Percentiles rank a stretch among this genome's conserved stretches.
These are phyloP conservation scores for Castanea mollissima DNA, from an alignment of 306 rosid species.

Conservation along the genomic window DNA sequence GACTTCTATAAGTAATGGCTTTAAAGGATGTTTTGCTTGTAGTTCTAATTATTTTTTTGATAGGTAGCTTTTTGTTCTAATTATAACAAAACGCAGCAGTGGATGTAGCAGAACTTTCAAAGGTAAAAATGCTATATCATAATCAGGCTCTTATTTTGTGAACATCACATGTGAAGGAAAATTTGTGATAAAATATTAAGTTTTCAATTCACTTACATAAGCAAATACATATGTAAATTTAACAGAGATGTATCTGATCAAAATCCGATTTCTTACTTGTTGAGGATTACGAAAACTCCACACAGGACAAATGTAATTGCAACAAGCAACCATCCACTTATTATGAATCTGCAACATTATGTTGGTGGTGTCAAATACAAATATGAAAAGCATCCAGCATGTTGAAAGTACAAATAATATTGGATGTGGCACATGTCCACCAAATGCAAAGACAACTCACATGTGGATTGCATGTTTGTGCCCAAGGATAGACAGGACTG, in stretches of 20 bases:
- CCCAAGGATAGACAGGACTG: slow-evolving; percentile 80
- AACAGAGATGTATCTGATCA: background rate
- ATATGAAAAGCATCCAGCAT: background rate
- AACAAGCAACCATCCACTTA: slow-evolving; percentile 93
- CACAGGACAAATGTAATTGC: slow-evolving; percentile 83
- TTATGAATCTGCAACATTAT: slow-evolving; percentile 68
- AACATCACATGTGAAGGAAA: background rate
- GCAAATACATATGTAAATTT: background rate
- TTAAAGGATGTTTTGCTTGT: background rate
- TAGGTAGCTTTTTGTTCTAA: background rate
- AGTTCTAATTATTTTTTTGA: background rate
- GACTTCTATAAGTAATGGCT: background rate
- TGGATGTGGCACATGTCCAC: background rate
- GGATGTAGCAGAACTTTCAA: background rate
- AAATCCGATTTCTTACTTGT: slow-evolving; percentile 57
- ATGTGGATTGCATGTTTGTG: slow-evolving; percentile 84
- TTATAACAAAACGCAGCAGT: background rate
- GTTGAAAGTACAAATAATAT: background rate
- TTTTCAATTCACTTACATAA: background rate
- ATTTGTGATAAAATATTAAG: background rate
- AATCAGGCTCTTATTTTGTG: background rate
- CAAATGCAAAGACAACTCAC: slow-evolving; percentile 46
- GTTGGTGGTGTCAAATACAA: slow-evolving; percentile 23
- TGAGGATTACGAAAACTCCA: slow-evolving; percentile 82
- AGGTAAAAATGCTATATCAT: background rate